Base-by-base conservation (phyloP, 345 rosid species). In the Aegle marmelos region DNA sequence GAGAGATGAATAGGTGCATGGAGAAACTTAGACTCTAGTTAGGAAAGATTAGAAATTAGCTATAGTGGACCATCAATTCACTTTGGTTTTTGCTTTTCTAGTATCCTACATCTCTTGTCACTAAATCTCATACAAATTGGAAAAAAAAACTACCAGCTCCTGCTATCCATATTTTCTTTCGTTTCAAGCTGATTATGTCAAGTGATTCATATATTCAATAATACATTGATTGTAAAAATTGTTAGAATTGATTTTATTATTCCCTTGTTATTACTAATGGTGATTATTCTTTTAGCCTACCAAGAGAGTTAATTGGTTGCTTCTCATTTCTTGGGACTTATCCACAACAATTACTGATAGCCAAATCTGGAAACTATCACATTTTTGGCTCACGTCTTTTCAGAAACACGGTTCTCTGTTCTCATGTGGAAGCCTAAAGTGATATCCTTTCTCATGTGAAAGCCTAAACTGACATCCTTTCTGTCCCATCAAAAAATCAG, bases 401-500 rank as follows among this genome's bases (percentile, higher is more conserved):
- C 9, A 34, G 69, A 17, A 31, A 24, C 48, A 37, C 61, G 63
- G 9, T 79, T 62, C 19, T 31, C 21, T 9, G 14, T 79, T 62
- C 19, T 31, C 21, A 21, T 30, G 17, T 67, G 65, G 67, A 72
- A 67, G 54, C 50, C 37, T 67, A 39, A 74, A 65, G 77, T 78
- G 36, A 57, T 39, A 34, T 75, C 24, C 33, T 30, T 53, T 61
- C 68, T 30, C n/a, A 21, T 30, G 17, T 67, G 65, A 72, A 72
- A 67, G 54, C 50, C 37, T 67, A 39, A 74, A 65, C 79, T 78
- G 36, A 57, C 31, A 34, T 75, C 24, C 33, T 30, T 53, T 61
- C 68, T 30, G 4, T 60, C 63, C 54, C 69, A 48, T 78, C 25
- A 64, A 41, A 79, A 66, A 81, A 17, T 53, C 86, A 95, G 98